These are phyloP conservation scores for Zancudomyces culisetae DNA, from an alignment of 371 early-diverging fungal species.

Conservation along the genomic window DNA sequence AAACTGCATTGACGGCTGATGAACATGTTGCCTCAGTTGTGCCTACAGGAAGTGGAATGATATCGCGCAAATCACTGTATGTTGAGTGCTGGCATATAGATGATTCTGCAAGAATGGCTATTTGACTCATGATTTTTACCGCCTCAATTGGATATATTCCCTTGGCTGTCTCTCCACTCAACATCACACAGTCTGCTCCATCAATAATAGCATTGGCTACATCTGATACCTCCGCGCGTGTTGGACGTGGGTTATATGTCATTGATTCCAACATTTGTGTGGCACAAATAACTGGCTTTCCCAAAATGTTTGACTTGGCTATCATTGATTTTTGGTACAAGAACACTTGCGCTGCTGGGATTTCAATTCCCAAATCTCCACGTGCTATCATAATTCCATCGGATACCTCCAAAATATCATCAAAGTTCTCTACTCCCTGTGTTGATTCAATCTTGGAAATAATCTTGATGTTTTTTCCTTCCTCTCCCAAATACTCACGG, in stretches of 20 bases:
- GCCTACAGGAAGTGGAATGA: conserved; percentile 50
- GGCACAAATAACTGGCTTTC: conserved; percentile 94
- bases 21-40: conserved; percentile 86
- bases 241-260: conserved; percentile 91
- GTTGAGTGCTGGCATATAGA: conserved; percentile 56
- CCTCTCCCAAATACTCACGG: conserved; percentile 52
- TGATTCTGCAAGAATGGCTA: conserved; percentile 52
- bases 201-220: conserved; percentile 96
- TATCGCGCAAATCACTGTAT: conserved; percentile 57
- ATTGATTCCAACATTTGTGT: conserved; percentile 99
- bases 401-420: conserved; percentile 80
- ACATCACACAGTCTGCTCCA: conserved; percentile 97
- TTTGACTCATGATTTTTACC: conserved; percentile 57
- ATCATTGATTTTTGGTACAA: conserved; percentile 96
- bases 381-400: conserved; percentile 99
- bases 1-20: conserved; percentile 76
- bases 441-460: conserved; percentile 92
- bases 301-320: conserved; percentile 75
- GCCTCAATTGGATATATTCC: conserved; percentile 65
- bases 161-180: conserved; percentile 96
- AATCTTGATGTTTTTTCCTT: conserved; percentile 72
- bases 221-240: conserved; percentile 96
- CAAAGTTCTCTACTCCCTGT: conserved; percentile 92
- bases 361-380: conserved; percentile 97
- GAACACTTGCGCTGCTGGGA: conserved; percentile 78